Conservation (phyloP, 1,139 yeast species). For the Sugiyamaella xylanicola region DNA sequence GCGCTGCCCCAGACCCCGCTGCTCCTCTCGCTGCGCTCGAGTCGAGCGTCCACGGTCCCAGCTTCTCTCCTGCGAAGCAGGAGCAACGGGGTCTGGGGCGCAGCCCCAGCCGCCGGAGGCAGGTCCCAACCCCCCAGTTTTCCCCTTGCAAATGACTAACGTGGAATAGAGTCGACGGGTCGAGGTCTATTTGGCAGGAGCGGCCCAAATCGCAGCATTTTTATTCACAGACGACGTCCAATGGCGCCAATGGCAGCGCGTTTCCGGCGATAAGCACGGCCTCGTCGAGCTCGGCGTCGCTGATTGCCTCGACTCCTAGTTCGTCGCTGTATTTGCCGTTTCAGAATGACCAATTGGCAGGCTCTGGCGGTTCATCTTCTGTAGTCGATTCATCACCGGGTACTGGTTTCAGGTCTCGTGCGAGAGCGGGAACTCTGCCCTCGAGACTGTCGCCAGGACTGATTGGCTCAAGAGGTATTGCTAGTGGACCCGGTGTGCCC, state of each 20-base stretch:
- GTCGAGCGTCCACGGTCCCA: background rate
- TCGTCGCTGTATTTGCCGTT: constrained; percentile 24
- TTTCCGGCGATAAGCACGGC: constrained; percentile 9
- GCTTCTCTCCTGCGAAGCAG: background rate
- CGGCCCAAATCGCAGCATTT: constrained; percentile 28
- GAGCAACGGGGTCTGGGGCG: background rate
- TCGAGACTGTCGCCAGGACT: constrained; percentile 44
- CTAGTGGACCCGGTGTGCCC: constrained; percentile 14
- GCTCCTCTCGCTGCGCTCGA: background rate
- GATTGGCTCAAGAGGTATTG: constrained; percentile 10
- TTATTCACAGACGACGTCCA: constrained; percentile 12
- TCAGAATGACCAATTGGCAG: background rate
- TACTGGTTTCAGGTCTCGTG: constrained; percentile 36
- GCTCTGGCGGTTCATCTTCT: constrained; percentile 12
- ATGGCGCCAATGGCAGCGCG: constrained; percentile 2
- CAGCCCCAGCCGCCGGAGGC: constrained; percentile 18
- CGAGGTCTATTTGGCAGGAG: constrained; percentile 28
- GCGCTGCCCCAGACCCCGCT: background rate
- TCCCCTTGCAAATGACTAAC: constrained; percentile 3
- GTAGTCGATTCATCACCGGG: constrained; percentile 22
- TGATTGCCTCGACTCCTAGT: constrained; percentile 18
- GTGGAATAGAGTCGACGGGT: constrained; percentile 17
- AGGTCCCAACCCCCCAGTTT: constrained; percentile 5
- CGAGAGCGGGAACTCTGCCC: constrained; percentile 51
- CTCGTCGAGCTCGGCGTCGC: constrained; percentile 22